Conservation (phyloP, 192 early-diverging fungal species). For the Entomortierella lignicola region DNA sequence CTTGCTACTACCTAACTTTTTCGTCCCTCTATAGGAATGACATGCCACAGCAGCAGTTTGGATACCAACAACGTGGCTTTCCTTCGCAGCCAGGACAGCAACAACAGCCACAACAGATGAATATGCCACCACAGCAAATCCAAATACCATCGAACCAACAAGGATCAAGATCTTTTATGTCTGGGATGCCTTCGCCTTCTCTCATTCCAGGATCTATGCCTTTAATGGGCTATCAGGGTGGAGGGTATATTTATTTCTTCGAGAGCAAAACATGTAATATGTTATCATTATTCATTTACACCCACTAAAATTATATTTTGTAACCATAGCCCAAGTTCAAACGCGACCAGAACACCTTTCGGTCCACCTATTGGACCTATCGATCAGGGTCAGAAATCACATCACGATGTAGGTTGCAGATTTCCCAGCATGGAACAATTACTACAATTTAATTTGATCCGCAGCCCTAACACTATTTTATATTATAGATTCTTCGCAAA, state of each 20-base stretch:
- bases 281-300: too few relatives aligned
- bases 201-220: constrained; percentile 31
- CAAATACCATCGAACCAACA: constrained; percentile 27
- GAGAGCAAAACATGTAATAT: too few relatives aligned
- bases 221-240: constrained; percentile 22
- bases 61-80: constrained; percentile 40
- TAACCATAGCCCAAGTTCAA: constrained; percentile 5
- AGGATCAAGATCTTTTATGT: constrained; percentile 21
- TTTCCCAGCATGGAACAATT: too few relatives aligned
- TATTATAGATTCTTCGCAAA: constrained; percentile 32
- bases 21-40: too few relatives aligned
- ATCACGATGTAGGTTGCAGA: constrained; percentile 32
- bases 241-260: constrained; percentile 22
- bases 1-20: too few relatives aligned
- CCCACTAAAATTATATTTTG: not conserved
- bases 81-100: constrained; percentile 30
- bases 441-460: constrained; percentile 5
- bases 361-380: constrained; percentile 37
- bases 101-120: constrained; percentile 25
- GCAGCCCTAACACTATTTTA: not conserved
- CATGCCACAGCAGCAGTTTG: constrained; percentile 35
- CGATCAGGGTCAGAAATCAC: constrained; percentile 36
- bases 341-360: constrained; percentile 21
- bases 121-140: constrained; percentile 29
- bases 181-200: constrained; percentile 52